Evolutionary conservation across 1,284 basidiomycete species (phyloP), one percentile per base, ranked within the genome.

Genomic region (Ceratobasidium sp.): DNA sequence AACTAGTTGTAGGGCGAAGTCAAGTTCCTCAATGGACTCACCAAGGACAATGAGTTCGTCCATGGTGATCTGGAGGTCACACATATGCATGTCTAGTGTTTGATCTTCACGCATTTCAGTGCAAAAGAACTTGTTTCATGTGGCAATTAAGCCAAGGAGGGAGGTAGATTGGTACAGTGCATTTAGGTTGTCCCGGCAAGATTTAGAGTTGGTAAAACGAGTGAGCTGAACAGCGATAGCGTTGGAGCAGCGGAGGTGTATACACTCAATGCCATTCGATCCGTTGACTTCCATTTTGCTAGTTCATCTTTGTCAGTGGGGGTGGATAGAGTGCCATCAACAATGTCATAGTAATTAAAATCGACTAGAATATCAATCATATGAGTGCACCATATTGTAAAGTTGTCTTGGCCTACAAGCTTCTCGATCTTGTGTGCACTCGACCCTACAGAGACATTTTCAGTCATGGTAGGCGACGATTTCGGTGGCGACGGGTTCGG

Each of bases 371-470:
- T 56, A 18, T 56, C 25, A 18, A 56, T 25, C 53, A 56, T 56
- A 18, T n/a, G 38, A 18, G 25, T 60, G n/a, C 36, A 30, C 54
- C 54, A 58, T 2, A 38, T 25, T 1, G 25, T 38, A 38, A 16
- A 58, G 54, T 58, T 58, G 3, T 38, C 54, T 21, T 58, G 54
- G 30, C 54, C 54, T 1, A 9, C 14, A 0, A 58, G n/a, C 44
- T 60, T 60, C 8, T 60, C 38, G 23, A 60, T 60, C 18, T 60
- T 60, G 58, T 60, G 33, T 5, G 25, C 25, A 38, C 58, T 36
- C 11, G 58, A 60, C 23, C 58, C 58, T 1, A 42, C 58, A 28
- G 58, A 60, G 2, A 38, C 16, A 12, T 3, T 11, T 21, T 51
- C 49, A 5, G 14, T 4, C 49, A 28, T 51, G 4, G 44, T 4